Evolutionary conservation across 805 yeast genomes (phyloP), one percentile per base, ranked within the genome.

Genomic region (Candida koratica): DNA sequence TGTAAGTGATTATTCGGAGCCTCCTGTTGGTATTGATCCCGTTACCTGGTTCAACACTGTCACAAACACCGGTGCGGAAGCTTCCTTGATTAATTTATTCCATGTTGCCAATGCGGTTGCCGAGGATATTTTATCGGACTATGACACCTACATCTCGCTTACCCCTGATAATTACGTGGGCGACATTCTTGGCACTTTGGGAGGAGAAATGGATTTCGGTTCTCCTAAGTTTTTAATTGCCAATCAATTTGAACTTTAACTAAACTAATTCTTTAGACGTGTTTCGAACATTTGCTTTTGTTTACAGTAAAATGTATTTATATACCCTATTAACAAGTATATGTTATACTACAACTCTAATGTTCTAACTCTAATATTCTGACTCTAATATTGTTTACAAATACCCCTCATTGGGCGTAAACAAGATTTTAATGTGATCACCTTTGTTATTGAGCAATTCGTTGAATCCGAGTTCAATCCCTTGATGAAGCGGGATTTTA

Each of bases 181-280:
- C 45, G 84, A 79, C 50, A 64, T 73, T 39, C 72, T 67, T 42
- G 79, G 75, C 34, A 66, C 81, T 28, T 64, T 79, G 35, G 82
- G 68, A 26, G 68, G 69, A 6, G 57, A 48, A 11, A 65, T 65
- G 30, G 60, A 65, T 46, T 64, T 64, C 32, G 71, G 71, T 11
- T 56, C 55, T 49, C 27, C 38, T 4, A 25, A 34, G 7, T 44
- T 41, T 28, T 25, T 33, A 16, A 25, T 39, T 5, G n/a, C n/a
- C n/a, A n/a, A n/a, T n/a, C n/a, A n/a, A n/a, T n/a, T n/a, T n/a
- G n/a, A n/a, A n/a, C n/a, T n/a, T n/a, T n/a, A n/a, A n/a, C n/a
- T n/a, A n/a, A n/a, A n/a, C n/a, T n/a, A n/a, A n/a, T n/a, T n/a
- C n/a, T n/a, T n/a, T n/a, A n/a, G n/a, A n/a, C n/a, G n/a, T n/a